phyloP scores from a whole-genome alignment of 441 rosid species.

The Kokia cookei region DNA sequence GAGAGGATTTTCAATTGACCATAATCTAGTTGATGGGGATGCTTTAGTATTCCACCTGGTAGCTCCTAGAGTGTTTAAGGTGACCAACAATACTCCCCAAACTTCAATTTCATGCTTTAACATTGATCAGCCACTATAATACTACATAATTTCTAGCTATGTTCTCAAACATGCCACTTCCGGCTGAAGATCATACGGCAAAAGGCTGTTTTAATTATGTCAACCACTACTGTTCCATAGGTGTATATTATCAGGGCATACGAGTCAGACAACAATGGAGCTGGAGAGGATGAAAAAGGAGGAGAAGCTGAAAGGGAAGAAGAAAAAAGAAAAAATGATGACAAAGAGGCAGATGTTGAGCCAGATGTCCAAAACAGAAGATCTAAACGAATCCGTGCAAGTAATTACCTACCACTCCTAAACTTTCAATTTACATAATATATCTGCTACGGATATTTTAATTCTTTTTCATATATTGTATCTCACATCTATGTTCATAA shows the following conservation, averaged over 20 bases:
- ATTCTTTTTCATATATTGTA: too few species aligned
- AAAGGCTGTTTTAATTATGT: background rate
- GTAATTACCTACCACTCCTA: constrained; percentile 12
- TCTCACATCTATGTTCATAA: background rate
- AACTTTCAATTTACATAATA: background rate
- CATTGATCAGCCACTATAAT: background rate
- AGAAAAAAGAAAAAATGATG: background rate
- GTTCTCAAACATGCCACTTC: background rate
- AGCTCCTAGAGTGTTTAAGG: constrained; percentile 47
- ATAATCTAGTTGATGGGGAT: constrained; percentile 54
- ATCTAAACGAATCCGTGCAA: constrained; percentile 36
- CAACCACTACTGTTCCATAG: constrained; percentile 19
- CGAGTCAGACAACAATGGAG: constrained; percentile 27
- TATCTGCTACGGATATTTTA: background rate
- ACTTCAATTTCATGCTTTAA: background rate
- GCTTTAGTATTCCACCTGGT: constrained; percentile 61
- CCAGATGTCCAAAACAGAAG: constrained; percentile 14
- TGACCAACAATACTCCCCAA: background rate
- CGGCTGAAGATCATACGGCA: background rate
- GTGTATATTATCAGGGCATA: constrained; percentile 58
- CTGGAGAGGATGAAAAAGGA: constrained; percentile 2
- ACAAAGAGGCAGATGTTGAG: constrained; percentile 11
- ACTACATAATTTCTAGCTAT: background rate
- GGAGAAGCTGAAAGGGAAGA: background rate
- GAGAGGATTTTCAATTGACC: constrained; percentile 59